Base-by-base conservation (phyloP, 306 rosid species). In the Pterocarpus santalinus region DNA sequence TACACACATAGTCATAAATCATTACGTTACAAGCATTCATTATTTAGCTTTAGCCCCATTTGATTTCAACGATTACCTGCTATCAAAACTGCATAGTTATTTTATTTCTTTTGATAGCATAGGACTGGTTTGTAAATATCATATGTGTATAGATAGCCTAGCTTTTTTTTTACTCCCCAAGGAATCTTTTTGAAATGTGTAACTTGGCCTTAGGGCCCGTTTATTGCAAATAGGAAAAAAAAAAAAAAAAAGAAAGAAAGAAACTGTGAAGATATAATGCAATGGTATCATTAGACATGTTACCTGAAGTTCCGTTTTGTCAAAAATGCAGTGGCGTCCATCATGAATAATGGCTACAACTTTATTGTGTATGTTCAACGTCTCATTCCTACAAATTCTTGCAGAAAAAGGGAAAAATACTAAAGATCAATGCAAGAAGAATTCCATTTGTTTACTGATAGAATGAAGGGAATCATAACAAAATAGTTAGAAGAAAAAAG, bases 361-460 rank as follows among this genome's bases (percentile, higher is more conserved):
- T 5, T 35, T 46, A 4, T 65, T 51, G 46, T 32, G 57, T 22
- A 65, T 17, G 53, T 38, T 43, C 56, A 65, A 65, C 44, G 52
- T 71, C 81, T 65, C 81, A 22, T 77, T 13, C 62, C 73, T 77
- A 28, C 35, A 39, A 3, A 65, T 77, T 49, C 41, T 77, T 77
- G 72, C 73, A 53, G 49, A 30, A 34, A 77, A 77, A 75, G 28
- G 16, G 7, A 15, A n/a, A 4, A 15, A 55, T 52, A 52, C 65
- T 9, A 58, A 22, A 11, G 66, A 33, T 61, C 22, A 61, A 28
- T 61, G 38, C 39, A 13, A 55, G 32, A 5, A 55, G 30, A n/a
- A 55, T 4, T 12, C 14, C 56, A 51, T 51, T 51, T 51, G n/a
- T 51, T 13, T 12, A 51, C 2, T 51, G 5, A 51, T 0, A 12